Base-by-base conservation (phyloP, 768 basidiomycete genomes). In the Xerocomellus amylosporus region DNA sequence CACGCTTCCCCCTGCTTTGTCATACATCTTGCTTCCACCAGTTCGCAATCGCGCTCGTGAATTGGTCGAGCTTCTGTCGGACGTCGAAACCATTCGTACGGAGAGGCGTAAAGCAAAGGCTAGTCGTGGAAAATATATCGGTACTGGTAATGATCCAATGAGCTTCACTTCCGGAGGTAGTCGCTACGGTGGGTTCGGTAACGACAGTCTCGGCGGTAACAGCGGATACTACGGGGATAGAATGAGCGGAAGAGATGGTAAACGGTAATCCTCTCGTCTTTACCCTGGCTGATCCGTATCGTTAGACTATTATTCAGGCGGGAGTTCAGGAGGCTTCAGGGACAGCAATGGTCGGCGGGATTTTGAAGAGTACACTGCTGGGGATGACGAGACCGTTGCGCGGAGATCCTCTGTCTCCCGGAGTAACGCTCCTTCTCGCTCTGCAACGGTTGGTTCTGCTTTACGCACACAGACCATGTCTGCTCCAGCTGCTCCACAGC, bases 291-390 rank as follows among this genome's bases (percentile, higher is more conserved):
- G 24, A 58, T 47, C 53, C 39, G 57, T 53, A 59, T 39, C 53
- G 54, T 47, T 40, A 76, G 74, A 75, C 47, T 66, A 61, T 44
- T 74, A 75, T 52, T 73, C 74, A 19, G 67, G 67, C 40, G 75
- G 80, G 4, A 75, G 77, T 41, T 77, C 82, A 38, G 76, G 78
- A 51, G 79, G 79, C 2, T 90, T 88, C 73, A 76, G 81, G 47
- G 89, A 92, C 56, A 75, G 71, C 31, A 69, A 71, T 8, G 71
- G 82, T 38, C 74, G 83, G 15, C 75, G 77, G 51, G 80, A 82
- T 24, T 98, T 84, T 60, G 95, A 98, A 64, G 95, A 98, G 69
- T 99, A 99, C 70, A 90, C 96, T 60, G 97, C 96, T 13, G 96
- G 96, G 2, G 93, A 93, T 54, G 95, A 98, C 56, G 93, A 96